Evolutionary conservation across 2,329 filamentous ascomycete species (phyloP), one percentile per base, ranked within the genome.

Genomic region (Dothidotthia symphoricarpi): DNA sequence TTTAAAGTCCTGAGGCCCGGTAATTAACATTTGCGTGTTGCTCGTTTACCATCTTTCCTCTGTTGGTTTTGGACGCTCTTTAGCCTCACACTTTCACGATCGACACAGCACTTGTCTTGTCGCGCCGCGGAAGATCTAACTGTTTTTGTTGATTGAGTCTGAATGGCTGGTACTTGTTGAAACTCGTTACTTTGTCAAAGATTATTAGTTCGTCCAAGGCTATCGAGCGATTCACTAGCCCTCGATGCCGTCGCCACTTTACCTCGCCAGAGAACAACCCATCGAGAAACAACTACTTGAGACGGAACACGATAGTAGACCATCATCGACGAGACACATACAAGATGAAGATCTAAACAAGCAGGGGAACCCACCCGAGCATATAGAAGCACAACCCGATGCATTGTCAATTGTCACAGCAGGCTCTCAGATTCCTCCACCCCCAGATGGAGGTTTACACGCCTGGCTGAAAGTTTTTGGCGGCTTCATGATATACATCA

Each of bases 391-490:
- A 15, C 43, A 49, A n/a, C 33, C 43, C 13, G 50, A 59, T 19
- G 44, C 51, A 11, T 42, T 44, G 11, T 55, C 54, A 14, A 51
- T 49, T 30, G 29, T 43, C 28, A 49, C 55, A 5, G 42, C 48
- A 1, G 57, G 56, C 19, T 57, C 57, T 7, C 49, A 49, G 10
- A 49, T 63, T 10, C 62, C 60, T n/a, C 45, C 55, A 17, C 55
- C 63, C 3, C 64, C 64, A 11, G 64, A 68, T 46, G 64, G 64
- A 7, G 64, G 64, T 13, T 39, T 68, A 0, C 63, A 67, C 28
- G 64, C 64, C 0, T 68, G 64, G 64, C 41, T 68, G 12, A 67
- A 67, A 40, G 64, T 67, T 0, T 53, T 66, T 17, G 64, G 64
- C 6, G 64, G 64, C 3, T 67, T 68, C 38, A 43, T 68, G 34